Conservation (phyloP, 768 basidiomycete genomes). For the Pholiota conissans region DNA sequence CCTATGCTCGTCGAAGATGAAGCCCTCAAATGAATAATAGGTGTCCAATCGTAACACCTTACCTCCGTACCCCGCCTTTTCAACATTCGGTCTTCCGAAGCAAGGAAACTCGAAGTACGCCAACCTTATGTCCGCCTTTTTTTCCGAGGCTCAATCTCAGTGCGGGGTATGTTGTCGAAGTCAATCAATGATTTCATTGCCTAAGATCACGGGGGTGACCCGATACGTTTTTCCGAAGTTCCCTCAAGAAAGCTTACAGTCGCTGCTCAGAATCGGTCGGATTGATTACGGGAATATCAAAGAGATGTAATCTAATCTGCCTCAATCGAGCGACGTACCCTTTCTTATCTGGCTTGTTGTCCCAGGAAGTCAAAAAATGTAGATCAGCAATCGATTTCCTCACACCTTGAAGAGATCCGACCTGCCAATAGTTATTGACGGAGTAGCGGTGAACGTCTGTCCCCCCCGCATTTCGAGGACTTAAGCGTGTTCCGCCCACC, state of each 20-base stretch:
- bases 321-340: background rate
- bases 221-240: conserved; percentile 13
- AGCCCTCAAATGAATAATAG: background rate
- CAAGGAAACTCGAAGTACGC: background rate
- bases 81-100: background rate
- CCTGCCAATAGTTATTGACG: background rate
- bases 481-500: background rate
- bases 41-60: too few relatives aligned
- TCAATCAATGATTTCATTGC: conserved; percentile 1
- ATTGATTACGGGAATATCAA: background rate
- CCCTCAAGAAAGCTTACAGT: background rate
- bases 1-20: background rate
- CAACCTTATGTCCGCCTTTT: conserved; percentile 11
- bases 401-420: background rate
- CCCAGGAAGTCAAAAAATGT: background rate
- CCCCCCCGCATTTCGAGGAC: background rate
- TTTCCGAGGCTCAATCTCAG: conserved; percentile 12
- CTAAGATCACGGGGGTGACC: conserved; percentile 10
- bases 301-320: background rate
- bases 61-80: conserved; percentile 14
- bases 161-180: background rate
- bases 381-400: conserved; percentile 1
- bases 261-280: background rate
- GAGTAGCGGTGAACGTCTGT: background rate
- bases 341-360: background rate